Conservation (phyloP, 805 yeast species). For the Pichia scutulata region DNA sequence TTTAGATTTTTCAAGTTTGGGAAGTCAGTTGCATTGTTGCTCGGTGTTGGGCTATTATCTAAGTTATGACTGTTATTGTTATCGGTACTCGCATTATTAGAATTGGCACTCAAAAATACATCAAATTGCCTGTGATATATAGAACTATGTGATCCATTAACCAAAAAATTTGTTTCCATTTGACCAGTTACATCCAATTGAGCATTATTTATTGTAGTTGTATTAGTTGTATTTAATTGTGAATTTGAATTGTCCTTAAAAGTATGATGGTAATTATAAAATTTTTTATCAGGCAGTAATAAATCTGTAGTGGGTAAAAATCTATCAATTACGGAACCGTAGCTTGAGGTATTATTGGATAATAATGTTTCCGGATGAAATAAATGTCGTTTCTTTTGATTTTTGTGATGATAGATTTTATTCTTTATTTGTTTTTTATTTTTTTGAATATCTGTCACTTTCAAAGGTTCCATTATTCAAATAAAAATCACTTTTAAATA, state of each 20-base stretch:
- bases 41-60: background rate
- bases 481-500: background rate
- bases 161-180: background rate
- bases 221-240: background rate
- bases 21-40: background rate
- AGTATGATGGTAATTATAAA: background rate
- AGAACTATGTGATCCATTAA: background rate
- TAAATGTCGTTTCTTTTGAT: background rate
- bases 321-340: slow-evolving; percentile 6
- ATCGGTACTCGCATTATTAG: background rate
- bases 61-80: background rate
- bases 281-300: background rate
- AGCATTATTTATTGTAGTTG: background rate
- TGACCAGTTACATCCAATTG: background rate
- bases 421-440: background rate
- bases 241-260: background rate
- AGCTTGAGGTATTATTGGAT: slow-evolving; percentile 1
- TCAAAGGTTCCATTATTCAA: background rate
- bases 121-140: background rate
- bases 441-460: background rate
- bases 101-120: background rate
- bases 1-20: background rate
- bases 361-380: slow-evolving; percentile 1
- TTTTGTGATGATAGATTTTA: background rate
- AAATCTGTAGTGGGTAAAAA: slow-evolving; percentile 1